Evolutionary conservation across 208 protist species (phyloP).

Genomic region (Leishmania guyanensis): DNA sequence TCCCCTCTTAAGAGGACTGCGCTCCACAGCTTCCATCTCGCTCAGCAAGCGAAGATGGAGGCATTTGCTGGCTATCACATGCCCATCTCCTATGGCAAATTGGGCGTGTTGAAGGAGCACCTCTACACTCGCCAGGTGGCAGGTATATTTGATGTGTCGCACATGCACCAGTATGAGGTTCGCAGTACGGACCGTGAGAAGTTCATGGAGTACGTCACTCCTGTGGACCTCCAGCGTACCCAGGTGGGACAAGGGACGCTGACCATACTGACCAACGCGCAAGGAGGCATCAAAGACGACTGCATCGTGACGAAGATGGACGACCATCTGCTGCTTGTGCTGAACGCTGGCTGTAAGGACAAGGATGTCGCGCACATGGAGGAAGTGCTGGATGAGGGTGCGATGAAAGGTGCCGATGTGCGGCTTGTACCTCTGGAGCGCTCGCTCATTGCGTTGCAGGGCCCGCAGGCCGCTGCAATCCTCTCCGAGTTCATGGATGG

Average conservation of each 20-base stretch:
- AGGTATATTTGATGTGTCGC: constrained; percentile 97
- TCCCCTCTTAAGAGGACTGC: constrained; percentile 61
- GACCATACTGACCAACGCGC: constrained; percentile 94
- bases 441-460: constrained; percentile 94
- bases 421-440: constrained; percentile 74
- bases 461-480: constrained; percentile 76
- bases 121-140: constrained; percentile 82
- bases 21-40: constrained; percentile 84
- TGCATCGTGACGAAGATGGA: constrained; percentile 92
- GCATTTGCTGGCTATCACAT: constrained; percentile 96
- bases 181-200: constrained; percentile 87
- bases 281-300: constrained; percentile 96
- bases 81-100: constrained; percentile 94
- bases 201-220: constrained; percentile 94
- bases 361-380: constrained; percentile 94
- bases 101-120: constrained; percentile 90
- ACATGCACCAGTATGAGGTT: constrained; percentile 96
- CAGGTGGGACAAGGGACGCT: constrained; percentile 52
- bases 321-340: constrained; percentile 94
- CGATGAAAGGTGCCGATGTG: constrained; percentile 81
- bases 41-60: constrained; percentile 94
- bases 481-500: constrained; percentile 48
- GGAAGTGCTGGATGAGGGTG: constrained; percentile 19
- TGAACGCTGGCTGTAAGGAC: constrained; percentile 96
- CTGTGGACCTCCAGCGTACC: constrained; percentile 77